These are phyloP conservation scores for Gracilariopsis chorda DNA, from an alignment of 23 red algal species.

Conservation along the genomic window DNA sequence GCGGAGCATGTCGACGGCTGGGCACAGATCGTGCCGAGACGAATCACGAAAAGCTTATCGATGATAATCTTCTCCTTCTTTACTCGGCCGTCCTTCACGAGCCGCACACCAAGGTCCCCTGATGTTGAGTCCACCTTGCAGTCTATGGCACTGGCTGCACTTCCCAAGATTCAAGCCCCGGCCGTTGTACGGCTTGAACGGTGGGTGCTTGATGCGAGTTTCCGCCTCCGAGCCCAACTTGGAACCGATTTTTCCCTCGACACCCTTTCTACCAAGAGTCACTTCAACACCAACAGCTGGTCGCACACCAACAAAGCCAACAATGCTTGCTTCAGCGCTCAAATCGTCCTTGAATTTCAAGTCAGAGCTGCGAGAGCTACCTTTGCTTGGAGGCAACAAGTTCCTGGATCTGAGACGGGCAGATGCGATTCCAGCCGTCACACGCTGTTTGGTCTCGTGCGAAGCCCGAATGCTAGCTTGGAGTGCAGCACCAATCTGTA, in stretches of 20 bases:
- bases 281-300: background rate
- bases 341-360: background rate
- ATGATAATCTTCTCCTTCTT: background rate
- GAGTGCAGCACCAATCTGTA: background rate
- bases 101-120: background rate
- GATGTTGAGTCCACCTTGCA: background rate
- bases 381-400: background rate
- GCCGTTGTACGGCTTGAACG: background rate
- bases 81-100: background rate
- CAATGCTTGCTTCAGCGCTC: background rate
- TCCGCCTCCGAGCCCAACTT: background rate
- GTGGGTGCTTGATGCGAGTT: background rate
- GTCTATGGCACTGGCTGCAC: background rate
- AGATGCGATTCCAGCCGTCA: background rate
- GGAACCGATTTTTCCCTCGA: background rate
- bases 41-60: background rate
- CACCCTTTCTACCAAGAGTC: background rate
- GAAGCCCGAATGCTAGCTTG: background rate
- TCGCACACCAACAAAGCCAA: background rate
- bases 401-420: background rate
- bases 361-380: background rate
- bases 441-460: background rate
- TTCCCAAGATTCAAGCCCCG: background rate
- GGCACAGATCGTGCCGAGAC: constrained; percentile 3
- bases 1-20: background rate